Conservation (phyloP, 2,329 filamentous ascomycete genomes). For the Ophiognomonia clavigignenti-juglandacearum region DNA sequence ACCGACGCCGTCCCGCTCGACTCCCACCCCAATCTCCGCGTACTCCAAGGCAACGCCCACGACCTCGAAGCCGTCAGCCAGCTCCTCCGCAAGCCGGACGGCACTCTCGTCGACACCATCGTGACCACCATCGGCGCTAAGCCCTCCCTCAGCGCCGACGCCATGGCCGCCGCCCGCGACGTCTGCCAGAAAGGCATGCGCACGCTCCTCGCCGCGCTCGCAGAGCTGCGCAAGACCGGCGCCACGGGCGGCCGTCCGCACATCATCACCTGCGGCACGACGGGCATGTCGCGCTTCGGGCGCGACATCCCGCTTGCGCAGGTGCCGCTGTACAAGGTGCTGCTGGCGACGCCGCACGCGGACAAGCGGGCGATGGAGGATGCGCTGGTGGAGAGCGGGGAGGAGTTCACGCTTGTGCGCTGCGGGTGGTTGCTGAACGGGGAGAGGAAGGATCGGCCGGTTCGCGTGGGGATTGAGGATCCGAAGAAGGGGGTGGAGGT, state of each 20-base stretch:
- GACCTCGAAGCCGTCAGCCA: slow-evolving; percentile 31
- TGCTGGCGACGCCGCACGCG: slow-evolving; percentile 32
- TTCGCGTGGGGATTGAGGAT: slow-evolving; percentile 38
- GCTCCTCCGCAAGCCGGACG: slow-evolving; percentile 26
- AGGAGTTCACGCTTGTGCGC: slow-evolving; percentile 28
- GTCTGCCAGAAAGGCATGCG: slow-evolving; percentile 42
- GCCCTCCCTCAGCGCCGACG: slow-evolving; percentile 26
- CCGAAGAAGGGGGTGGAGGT: slow-evolving; percentile 26
- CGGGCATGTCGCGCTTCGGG: slow-evolving; percentile 33
- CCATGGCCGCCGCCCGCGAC: slow-evolving; percentile 42
- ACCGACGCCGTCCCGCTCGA: slow-evolving; percentile 27
- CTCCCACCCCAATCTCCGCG: slow-evolving; percentile 31
- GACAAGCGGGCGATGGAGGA: slow-evolving; percentile 43
- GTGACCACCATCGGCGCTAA: slow-evolving; percentile 43
- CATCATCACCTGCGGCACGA: slow-evolving; percentile 35
- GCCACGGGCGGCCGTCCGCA: slow-evolving; percentile 27
- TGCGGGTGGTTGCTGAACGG: slow-evolving; percentile 26
- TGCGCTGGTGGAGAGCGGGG: slow-evolving; percentile 22
- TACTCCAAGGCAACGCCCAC: slow-evolving; percentile 44
- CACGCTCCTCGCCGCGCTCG: slow-evolving; percentile 36
- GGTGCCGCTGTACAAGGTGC: slow-evolving; percentile 34
- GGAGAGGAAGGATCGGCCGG: slow-evolving; percentile 18
- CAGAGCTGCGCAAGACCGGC: slow-evolving; percentile 23
- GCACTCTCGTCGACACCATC: slow-evolving; percentile 37
- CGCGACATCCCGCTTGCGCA: slow-evolving; percentile 36